phyloP scores from a whole-genome alignment of 306 rosid species.

The Ziziphus jujuba region DNA sequence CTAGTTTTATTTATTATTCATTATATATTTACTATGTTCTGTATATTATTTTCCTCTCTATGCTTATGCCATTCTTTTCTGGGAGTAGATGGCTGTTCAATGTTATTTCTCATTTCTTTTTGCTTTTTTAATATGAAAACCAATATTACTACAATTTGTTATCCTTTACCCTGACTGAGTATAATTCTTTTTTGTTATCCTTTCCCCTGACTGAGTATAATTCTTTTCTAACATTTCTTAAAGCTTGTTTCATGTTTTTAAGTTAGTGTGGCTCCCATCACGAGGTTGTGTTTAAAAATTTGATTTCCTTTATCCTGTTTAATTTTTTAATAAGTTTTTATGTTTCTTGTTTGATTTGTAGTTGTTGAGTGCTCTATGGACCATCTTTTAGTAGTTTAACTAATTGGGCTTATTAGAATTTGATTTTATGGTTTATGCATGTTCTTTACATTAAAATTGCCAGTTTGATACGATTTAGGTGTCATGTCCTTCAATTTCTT shows the following conservation, averaged over 20 bases:
- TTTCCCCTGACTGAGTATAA: not conserved
- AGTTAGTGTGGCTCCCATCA: not conserved
- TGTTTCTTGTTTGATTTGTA: no score
- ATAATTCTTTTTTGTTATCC: no score
- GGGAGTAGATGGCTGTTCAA: no score
- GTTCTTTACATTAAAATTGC: not conserved
- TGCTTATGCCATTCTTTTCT: not conserved
- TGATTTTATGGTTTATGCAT: not conserved
- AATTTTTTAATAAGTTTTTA: no score
- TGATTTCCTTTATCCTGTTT: no score
- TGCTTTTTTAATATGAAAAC: no score
- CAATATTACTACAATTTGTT: no score
- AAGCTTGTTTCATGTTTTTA: not conserved
- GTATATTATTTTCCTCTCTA: not conserved
- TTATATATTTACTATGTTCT: not conserved
- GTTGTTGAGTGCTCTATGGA: not conserved
- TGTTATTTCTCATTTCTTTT: no score
- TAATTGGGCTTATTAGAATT: not conserved
- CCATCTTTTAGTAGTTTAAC: not conserved
- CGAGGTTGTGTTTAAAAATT: no score
- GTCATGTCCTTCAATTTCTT: not conserved
- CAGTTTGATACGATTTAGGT: conserved; percentile 1
- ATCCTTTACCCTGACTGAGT: not conserved
- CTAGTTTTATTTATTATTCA: conserved; percentile 5
- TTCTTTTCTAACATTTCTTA: not conserved